Evolutionary conservation across 2,329 filamentous ascomycete species (phyloP).

Genomic region (Beauveria asiatica): DNA sequence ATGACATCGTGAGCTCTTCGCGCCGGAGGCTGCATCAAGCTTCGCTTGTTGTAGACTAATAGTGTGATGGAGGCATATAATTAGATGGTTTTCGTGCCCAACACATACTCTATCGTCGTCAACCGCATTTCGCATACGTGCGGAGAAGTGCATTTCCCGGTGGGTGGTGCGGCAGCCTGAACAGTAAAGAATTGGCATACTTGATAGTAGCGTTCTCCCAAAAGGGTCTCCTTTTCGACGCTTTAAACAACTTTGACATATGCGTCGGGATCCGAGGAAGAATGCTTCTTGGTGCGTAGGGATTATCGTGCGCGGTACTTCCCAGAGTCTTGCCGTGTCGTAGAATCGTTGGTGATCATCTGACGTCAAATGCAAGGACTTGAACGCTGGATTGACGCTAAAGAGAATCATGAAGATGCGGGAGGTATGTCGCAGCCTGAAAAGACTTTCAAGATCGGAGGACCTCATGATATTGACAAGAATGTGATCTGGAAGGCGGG

Average conservation of each 20-base stretch:
- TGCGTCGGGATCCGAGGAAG: neutral
- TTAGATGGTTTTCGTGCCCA: neutral
- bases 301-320: neutral
- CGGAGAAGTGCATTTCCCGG: neutral
- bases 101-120: neutral
- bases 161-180: neutral
- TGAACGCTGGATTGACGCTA: neutral
- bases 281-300: neutral
- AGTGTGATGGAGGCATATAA: neutral
- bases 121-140: neutral
- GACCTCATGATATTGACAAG: neutral
- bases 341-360: neutral
- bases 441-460: neutral
- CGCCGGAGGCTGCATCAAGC: neutral
- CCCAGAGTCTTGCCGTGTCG: neutral
- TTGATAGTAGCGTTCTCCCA: neutral
- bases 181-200: neutral
- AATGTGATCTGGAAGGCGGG: neutral
- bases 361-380: neutral
- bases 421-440: neutral
- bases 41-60: neutral
- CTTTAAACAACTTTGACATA: neutral
- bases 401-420: neutral
- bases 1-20: neutral
- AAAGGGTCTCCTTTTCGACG: neutral